A percentile compares a stretch with the other conserved stretches of the same genome.
These are phyloP conservation scores for Lasiodiplodia gonubiensis DNA, from an alignment of 2,329 filamentous ascomycete species.

Conservation along the genomic window DNA sequence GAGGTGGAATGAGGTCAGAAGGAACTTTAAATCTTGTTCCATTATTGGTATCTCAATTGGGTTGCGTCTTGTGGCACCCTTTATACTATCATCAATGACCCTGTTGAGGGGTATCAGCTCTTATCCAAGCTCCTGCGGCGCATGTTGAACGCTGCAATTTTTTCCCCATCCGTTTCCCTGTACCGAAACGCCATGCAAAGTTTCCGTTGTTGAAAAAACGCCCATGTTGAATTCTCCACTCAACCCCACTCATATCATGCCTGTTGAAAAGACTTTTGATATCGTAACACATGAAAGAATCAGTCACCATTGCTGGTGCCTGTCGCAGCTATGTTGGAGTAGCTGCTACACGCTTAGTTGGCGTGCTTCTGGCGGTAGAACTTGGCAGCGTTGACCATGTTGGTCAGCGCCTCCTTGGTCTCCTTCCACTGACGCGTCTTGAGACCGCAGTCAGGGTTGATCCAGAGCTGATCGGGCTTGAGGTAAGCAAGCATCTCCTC, in stretches of 20 bases:
- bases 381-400: conserved; percentile 99
- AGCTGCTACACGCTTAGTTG: conserved; percentile 53
- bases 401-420: conserved; percentile 93
- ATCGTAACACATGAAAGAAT: conserved; percentile 28
- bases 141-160: conserved; percentile 28
- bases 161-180: conserved; percentile 16
- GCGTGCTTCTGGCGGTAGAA: conserved; percentile 89
- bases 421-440: conserved; percentile 99
- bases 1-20: conserved; percentile 15
- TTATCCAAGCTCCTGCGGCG: conserved; percentile 17
- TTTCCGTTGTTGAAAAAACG: conserved; percentile 27
- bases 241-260: conserved; percentile 27
- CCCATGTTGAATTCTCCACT: conserved; percentile 28
- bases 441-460: conserved; percentile 98
- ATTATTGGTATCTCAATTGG: conserved; percentile 20
- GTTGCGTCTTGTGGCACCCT: not conserved
- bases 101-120: conserved; percentile 23
- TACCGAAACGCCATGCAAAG: conserved; percentile 27
- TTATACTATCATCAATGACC: not conserved
- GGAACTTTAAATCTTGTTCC: conserved; percentile 9
- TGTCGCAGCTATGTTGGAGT: conserved; percentile 28
- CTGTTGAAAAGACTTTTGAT: conserved; percentile 31
- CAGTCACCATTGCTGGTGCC: conserved; percentile 11
- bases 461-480: conserved; percentile 98
- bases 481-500: conserved; percentile 97